A percentile compares a stretch with the other conserved stretches of the same genome.
Evolutionary conservation across 2,329 filamentous ascomycete genomes (phyloP).

Genomic region (Aspergillus sp.): DNA sequence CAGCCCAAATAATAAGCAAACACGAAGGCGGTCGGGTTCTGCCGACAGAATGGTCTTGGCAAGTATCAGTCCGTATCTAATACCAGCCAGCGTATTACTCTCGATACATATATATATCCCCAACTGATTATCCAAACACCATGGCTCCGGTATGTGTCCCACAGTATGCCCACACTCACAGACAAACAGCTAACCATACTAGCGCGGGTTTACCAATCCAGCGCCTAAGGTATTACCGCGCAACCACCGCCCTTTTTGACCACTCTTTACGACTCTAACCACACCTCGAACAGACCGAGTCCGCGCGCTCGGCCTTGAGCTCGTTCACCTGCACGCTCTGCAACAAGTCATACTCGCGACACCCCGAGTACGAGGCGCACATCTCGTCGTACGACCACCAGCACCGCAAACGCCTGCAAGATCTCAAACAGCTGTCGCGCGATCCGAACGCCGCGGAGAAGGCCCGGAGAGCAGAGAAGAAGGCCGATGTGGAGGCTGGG

Average conservation of each 20-base stretch:
- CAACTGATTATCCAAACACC: too few relatives aligned
- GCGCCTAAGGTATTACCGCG: slow-evolving; percentile 32
- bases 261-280: neutral
- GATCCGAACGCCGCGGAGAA: slow-evolving; percentile 36
- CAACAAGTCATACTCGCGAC: slow-evolving; percentile 86
- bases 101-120: too few relatives aligned
- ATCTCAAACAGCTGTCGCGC: slow-evolving; percentile 38
- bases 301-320: slow-evolving; percentile 65
- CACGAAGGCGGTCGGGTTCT: too few relatives aligned
- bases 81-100: too few relatives aligned
- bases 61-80: too few relatives aligned
- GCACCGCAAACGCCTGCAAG: slow-evolving; percentile 62
- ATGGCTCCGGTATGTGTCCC: too few relatives aligned
- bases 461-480: slow-evolving; percentile 33
- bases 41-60: too few relatives aligned
- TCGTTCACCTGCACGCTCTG: slow-evolving; percentile 81
- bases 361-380: slow-evolving; percentile 94
- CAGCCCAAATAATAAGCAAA: too few relatives aligned
- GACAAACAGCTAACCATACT: too few relatives aligned
- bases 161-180: too few relatives aligned
- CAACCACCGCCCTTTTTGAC: neutral
- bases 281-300: slow-evolving; percentile 39
- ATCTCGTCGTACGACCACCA: slow-evolving; percentile 91
- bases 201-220: slow-evolving; percentile 42
- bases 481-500: slow-evolving; percentile 34